Evolutionary conservation across 2,329 filamentous ascomycete species (phyloP), one percentile per base, ranked within the genome.

Genomic region (Ophiosphaerella herpotricha): DNA sequence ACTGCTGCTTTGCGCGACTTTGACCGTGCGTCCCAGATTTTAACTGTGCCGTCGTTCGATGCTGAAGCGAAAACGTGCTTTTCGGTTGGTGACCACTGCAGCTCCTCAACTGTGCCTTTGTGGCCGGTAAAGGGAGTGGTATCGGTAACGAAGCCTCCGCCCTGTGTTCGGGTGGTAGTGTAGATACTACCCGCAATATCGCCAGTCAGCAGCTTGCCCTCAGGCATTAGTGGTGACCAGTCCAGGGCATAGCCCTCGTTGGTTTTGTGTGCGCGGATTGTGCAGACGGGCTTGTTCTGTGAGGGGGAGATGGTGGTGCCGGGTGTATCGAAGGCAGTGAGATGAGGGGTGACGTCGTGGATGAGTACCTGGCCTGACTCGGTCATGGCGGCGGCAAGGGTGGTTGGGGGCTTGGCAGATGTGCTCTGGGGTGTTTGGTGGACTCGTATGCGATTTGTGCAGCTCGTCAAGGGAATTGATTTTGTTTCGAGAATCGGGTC

Each of bases 21-120:
- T 72, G 89, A 92, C 44, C 94, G 86, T 16, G 94, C 85, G 69
- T 99, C 94, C 92, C 94, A 99, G 53, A 99, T 86, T 72, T 94
- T 93, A 56, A 99, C 87, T 8, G 90, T 96, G 64, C 94, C 93
- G 75, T 99, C 94, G 70, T 88, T 91, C 48, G 91, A 95, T 4
- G 90, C 92, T 0, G 93, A 97, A 0, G 94, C 89, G 68, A 99
- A 99, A 24, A 97, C 94, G 54, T 91, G 92, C 56, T 86, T 86
- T 77, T 99, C 94, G 14, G 87, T 90, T 0, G 94, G 94, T 43
- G 90, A 96, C 94, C 94, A 99, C 75, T 97, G 93, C 23, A 99
- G 80, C 71, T 99, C 94, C 78, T 99, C 94, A 13, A 99, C 86
- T 43, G 89, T 93, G 68, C 86, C 85, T 7, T 82, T 83, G 78